Evolutionary conservation across 1,139 yeast species (phyloP).

Genomic region (Yamadazyma kanchanaburiensis): DNA sequence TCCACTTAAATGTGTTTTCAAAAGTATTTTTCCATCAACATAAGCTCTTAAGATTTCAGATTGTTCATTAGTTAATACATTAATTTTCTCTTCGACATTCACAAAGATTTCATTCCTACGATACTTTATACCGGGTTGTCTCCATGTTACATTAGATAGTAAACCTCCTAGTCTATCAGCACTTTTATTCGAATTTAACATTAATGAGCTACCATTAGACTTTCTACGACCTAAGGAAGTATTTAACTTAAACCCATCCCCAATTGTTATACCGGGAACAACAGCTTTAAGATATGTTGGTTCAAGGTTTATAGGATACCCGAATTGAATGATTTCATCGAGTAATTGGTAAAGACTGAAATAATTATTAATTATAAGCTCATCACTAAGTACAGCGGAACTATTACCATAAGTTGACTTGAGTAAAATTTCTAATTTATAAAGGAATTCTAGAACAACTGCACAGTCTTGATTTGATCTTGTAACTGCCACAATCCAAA

Average conservation of each 20-base stretch:
- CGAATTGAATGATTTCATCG: conserved; percentile 78
- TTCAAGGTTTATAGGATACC: conserved; percentile 77
- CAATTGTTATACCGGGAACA: conserved; percentile 20
- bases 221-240: conserved; percentile 12
- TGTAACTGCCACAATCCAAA: conserved; percentile 86
- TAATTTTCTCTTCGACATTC: conserved; percentile 73
- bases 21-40: conserved; percentile 72
- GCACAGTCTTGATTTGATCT: conserved; percentile 88
- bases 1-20: conserved; percentile 75
- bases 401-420: conserved; percentile 16
- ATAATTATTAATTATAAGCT: conserved; percentile 48
- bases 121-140: conserved; percentile 69
- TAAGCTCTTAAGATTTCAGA: conserved; percentile 65
- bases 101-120: conserved; percentile 79
- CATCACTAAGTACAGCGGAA: conserved; percentile 21
- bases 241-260: conserved; percentile 21
- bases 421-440: conserved; percentile 52
- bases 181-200: conserved; percentile 11
- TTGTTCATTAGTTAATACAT: conserved; percentile 59
- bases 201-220: conserved; percentile 9
- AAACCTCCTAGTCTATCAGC: conserved; percentile 9
- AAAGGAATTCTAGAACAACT: conserved; percentile 72
- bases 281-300: conserved; percentile 28
- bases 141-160: conserved; percentile 51
- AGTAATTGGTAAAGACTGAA: conserved; percentile 68